Evolutionary conservation across 768 basidiomycete species (phyloP).

Genomic region (Psilocybe tampanensis): DNA sequence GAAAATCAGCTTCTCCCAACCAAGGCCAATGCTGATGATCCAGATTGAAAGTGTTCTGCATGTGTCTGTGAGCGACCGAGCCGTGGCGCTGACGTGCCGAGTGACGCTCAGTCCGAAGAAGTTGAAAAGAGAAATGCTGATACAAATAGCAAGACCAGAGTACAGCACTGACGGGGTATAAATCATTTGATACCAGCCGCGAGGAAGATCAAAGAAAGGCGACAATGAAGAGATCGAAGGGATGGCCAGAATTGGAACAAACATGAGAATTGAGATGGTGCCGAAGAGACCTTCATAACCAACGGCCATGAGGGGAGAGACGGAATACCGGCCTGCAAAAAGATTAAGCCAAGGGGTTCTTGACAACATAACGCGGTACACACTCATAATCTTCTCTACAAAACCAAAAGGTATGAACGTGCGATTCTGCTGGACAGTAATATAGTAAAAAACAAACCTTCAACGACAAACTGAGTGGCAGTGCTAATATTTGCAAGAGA

Average conservation of each 20-base stretch:
- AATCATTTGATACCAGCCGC: constrained; percentile 90
- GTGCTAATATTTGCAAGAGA: constrained; percentile 51
- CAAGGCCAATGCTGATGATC: constrained; percentile 85
- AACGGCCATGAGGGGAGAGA: constrained; percentile 90
- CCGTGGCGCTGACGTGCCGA: constrained; percentile 91
- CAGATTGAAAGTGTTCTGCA: constrained; percentile 97
- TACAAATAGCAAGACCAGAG: constrained; percentile 69
- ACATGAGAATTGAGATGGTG: constrained; percentile 71
- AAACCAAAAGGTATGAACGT: constrained; percentile 5
- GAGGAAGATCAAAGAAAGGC: constrained; percentile 84
- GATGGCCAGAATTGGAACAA: constrained; percentile 80
- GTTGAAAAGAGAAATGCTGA: constrained; percentile 83
- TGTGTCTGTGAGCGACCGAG: constrained; percentile 89
- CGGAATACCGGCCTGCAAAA: constrained; percentile 62
- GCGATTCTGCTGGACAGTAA: constrained; percentile 7
- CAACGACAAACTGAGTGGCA: constrained; percentile 91
- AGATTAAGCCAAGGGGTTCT: constrained; percentile 4
- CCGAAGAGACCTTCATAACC: constrained; percentile 96
- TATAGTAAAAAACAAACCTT: constrained; percentile 43
- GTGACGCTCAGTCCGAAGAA: constrained; percentile 92
- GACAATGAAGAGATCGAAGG: constrained; percentile 63
- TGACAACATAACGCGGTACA: constrained; percentile 14
- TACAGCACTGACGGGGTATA: constrained; percentile 71
- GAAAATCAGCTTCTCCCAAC: constrained; percentile 87
- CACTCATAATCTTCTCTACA: constrained; percentile 86